phyloP scores from a whole-genome alignment of 345 rosid genomes.

The Alliaria petiolata region DNA sequence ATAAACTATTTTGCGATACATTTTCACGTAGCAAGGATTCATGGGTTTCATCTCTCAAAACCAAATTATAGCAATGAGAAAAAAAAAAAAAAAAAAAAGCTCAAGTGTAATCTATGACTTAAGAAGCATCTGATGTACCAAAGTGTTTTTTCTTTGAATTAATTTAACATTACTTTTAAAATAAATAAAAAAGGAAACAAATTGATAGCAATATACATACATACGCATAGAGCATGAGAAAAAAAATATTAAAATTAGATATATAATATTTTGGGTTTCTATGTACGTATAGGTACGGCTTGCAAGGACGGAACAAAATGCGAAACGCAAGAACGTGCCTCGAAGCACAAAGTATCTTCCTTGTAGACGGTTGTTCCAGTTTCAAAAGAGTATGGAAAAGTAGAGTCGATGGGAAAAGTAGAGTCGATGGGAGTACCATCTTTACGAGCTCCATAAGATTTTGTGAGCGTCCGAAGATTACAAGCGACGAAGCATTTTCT shows the following conservation, averaged over 20 bases:
- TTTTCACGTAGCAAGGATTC: background rate
- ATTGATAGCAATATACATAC: no score
- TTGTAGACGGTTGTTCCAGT: background rate
- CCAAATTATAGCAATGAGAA: constrained; percentile 12
- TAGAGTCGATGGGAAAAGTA: no score
- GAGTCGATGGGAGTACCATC: background rate
- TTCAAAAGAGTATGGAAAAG: no score
- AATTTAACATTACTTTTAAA: no score
- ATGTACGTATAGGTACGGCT: background rate
- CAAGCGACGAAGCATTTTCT: background rate
- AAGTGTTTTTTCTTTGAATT: no score
- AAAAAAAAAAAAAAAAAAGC: no score
- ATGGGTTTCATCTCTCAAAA: background rate
- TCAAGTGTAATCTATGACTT: no score
- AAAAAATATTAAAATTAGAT: no score
- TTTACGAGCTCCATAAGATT: background rate
- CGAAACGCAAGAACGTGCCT: background rate
- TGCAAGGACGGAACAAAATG: background rate
- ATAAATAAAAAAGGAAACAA: no score
- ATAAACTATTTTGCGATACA: background rate
- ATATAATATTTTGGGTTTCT: no score
- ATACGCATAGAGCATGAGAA: no score
- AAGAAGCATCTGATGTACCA: no score
- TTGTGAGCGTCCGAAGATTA: background rate
- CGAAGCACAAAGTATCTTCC: background rate